A percentile compares a stretch with the other conserved stretches of the same genome.
These are phyloP conservation scores for Linum usitatissimum DNA, from an alignment of 345 rosid genomes.

Conservation along the genomic window DNA sequence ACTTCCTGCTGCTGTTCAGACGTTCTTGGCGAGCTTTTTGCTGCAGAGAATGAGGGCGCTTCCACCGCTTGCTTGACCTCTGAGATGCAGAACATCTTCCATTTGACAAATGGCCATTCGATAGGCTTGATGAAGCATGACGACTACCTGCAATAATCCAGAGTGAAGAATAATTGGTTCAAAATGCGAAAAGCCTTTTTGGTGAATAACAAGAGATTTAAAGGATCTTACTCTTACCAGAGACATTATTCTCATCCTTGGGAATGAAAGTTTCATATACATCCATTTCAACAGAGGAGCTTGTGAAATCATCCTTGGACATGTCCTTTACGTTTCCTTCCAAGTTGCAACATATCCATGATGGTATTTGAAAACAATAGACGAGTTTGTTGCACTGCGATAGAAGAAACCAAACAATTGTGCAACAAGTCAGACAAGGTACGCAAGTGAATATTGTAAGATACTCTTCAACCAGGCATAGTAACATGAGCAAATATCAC, in stretches of 20 bases:
- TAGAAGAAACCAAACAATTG: slow-evolving; percentile 8
- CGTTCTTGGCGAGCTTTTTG: slow-evolving; percentile 90
- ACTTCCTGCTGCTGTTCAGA: slow-evolving; percentile 75
- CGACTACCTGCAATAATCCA: slow-evolving; percentile 34
- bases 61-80: slow-evolving; percentile 82
- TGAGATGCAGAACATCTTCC: slow-evolving; percentile 47
- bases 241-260: slow-evolving; percentile 21
- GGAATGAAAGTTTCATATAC: slow-evolving; percentile 44
- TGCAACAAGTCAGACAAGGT: slow-evolving; percentile 10
- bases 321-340: slow-evolving; percentile 52
- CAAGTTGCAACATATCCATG: slow-evolving; percentile 77
- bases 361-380: slow-evolving; percentile 55
- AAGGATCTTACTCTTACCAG: slow-evolving; percentile 39
- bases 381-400: slow-evolving; percentile 70
- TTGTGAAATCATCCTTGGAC: slow-evolving; percentile 37
- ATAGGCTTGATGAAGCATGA: slow-evolving; percentile 34
- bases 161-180: slow-evolving; percentile 7
- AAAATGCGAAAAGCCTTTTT: background rate
- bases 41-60: slow-evolving; percentile 65
- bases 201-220: background rate
- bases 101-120: slow-evolving; percentile 37
- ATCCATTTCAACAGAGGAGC: slow-evolving; percentile 82
- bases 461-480: background rate
- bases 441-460: background rate
- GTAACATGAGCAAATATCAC: background rate